These are phyloP conservation scores for Hortaea sp. DNA, from an alignment of 2,329 filamentous ascomycete genomes.

Conservation along the genomic window DNA sequence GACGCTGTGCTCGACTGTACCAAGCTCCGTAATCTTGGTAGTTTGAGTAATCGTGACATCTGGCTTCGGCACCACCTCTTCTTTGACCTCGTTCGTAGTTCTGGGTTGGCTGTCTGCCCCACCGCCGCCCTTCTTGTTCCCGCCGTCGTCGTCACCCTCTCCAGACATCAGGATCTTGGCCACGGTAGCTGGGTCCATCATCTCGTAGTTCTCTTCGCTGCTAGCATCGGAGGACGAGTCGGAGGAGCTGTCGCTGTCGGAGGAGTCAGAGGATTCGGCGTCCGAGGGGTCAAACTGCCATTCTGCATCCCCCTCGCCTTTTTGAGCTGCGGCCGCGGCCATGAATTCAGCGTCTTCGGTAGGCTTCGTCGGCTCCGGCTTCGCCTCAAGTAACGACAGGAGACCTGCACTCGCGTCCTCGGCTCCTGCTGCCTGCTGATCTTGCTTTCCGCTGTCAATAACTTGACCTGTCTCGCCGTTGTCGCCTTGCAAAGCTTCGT, in stretches of 20 bases:
- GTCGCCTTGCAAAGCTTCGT: neutral
- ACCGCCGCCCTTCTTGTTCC: conserved; percentile 40
- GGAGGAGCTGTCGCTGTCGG: conserved; percentile 24
- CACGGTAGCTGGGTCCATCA: conserved; percentile 72
- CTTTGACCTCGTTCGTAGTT: conserved; percentile 70
- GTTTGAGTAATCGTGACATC: conserved; percentile 67
- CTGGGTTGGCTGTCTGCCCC: conserved; percentile 43
- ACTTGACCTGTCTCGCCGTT: neutral
- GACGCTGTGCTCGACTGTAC: conserved; percentile 64
- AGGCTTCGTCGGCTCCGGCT: neutral
- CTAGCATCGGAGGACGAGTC: conserved; percentile 38
- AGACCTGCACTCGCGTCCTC: neutral
- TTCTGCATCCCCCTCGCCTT: conserved; percentile 53
- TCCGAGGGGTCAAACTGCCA: conserved; percentile 64
- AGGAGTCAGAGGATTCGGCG: conserved; percentile 51
- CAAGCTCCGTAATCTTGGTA: conserved; percentile 68
- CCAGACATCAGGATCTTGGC: conserved; percentile 77
- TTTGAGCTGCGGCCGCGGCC: conserved; percentile 34
- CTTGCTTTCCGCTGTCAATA: neutral
- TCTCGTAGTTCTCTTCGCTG: conserved; percentile 54
- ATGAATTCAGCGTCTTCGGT: conserved; percentile 33
- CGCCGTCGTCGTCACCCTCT: conserved; percentile 70
- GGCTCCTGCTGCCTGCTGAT: neutral
- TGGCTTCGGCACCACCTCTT: conserved; percentile 49
- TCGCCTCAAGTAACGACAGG: neutral